These are phyloP conservation scores for Xylaria polymorpha DNA, from an alignment of 2,329 filamentous ascomycete genomes.

Conservation along the genomic window DNA sequence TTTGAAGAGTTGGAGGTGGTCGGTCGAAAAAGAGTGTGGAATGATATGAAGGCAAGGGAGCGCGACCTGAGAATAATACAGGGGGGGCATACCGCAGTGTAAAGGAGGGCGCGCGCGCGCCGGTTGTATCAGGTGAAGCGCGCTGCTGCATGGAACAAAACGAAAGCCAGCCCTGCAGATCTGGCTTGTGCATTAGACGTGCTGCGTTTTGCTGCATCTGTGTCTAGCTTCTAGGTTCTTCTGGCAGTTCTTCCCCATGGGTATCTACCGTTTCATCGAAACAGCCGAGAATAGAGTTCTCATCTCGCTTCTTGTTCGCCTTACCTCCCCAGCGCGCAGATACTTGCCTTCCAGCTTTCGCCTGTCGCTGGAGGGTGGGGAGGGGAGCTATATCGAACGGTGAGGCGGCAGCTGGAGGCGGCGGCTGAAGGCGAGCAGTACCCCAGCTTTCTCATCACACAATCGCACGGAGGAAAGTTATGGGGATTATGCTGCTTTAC, in stretches of 20 bases:
- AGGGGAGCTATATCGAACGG: constrained; percentile 17
- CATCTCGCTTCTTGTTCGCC: constrained; percentile 37
- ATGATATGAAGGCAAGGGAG: constrained; percentile 2
- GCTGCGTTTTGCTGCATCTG: constrained; percentile 18
- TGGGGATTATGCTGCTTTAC: constrained; percentile 26
- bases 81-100: constrained; percentile 13
- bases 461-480: constrained; percentile 23
- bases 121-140: constrained; percentile 37
- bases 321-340: constrained; percentile 23
- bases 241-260: constrained; percentile 7
- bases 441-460: constrained; percentile 25
- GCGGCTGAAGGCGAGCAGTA: constrained; percentile 18
- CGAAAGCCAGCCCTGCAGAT: constrained; percentile 27
- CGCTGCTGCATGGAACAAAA: constrained; percentile 31
- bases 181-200: constrained; percentile 22
- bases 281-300: constrained; percentile 31
- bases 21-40: background rate
- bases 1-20: constrained; percentile 15
- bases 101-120: constrained; percentile 20
- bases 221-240: constrained; percentile 11
- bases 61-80: constrained; percentile 10
- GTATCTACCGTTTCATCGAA: constrained; percentile 14
- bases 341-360: constrained; percentile 7
- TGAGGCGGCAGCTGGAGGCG: constrained; percentile 30
- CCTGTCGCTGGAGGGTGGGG: constrained; percentile 1